Evolutionary conservation across 1,284 basidiomycete species (phyloP), one percentile per base, ranked within the genome.

Genomic region (Ceratobasidium sp.): DNA sequence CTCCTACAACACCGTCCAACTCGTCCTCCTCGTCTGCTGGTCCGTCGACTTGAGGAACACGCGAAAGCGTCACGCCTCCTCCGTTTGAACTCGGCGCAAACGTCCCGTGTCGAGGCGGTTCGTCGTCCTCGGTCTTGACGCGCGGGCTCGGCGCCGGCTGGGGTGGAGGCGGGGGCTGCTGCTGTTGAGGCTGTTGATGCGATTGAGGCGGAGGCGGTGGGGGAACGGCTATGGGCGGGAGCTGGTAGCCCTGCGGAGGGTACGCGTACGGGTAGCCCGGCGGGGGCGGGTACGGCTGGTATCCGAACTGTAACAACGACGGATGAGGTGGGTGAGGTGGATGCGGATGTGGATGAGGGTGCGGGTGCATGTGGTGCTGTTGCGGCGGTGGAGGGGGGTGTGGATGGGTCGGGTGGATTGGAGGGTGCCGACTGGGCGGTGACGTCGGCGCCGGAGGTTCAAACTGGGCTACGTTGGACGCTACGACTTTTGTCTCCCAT

Each of bases 21-120:
- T 55, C 64, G 13, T 61, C 55, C 42, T 26, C 13, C 33, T 9
- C 44, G 40, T 33, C 33, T 33, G 77, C 69, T 26, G 88, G 87
- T 0, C 88, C 88, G 81, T 94, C 93, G 13, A 90, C 89, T 81
- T 94, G 93, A 1, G 93, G 93, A 79, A 94, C 92, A 64, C 90
- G 87, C 55, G 79, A 64, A 51, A 76, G 61, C 15, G 55, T 63
- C 15, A 76, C 42, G 10, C 55, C 61, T n/a, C 66, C 49, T 9
- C 46, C 55, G 40, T 46, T 64, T 2, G 60, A 4, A 51, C 49
- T 51, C 7, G 77, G 60, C 3, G 77, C 68, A n/a, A 53, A 77
- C 10, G 53, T 69, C 0, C 71, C 63, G 72, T 60, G 72, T 46
- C 40, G 60, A 26, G 79, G 72, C 40, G 10, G 40, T 23, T 80